phyloP scores from a whole-genome alignment of 2,329 filamentous ascomycete species.

The Calycina herbarum region DNA sequence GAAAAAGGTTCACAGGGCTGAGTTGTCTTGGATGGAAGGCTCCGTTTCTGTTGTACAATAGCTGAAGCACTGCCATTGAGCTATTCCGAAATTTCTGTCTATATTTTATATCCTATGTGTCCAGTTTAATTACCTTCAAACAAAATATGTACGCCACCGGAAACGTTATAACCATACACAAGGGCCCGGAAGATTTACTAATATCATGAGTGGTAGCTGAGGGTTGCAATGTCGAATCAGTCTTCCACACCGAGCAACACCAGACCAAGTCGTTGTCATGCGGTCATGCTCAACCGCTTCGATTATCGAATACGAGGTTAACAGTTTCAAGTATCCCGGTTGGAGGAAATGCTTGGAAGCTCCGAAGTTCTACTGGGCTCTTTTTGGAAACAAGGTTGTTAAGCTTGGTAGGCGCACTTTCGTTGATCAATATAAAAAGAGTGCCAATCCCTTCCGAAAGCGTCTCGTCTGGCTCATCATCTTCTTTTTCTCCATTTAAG shows the following conservation, averaged over 20 bases:
- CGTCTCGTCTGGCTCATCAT: neutral
- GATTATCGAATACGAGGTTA: conserved; percentile 5
- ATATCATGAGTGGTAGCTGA: neutral
- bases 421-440: neutral
- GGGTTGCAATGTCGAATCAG: neutral
- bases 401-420: neutral
- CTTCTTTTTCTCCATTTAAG: neutral
- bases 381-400: neutral
- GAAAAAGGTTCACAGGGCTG: no score
- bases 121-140: neutral
- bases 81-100: no score
- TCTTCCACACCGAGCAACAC: neutral
- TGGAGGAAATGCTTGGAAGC: no score
- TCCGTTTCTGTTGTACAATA: no score
- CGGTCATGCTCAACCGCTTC: neutral
- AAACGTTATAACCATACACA: neutral
- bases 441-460: neutral
- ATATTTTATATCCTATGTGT: no score
- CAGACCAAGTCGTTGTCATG: neutral
- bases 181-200: neutral
- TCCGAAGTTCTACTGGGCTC: neutral
- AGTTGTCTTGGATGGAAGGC: no score
- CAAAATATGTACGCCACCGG: conserved; percentile 3
- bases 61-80: no score
- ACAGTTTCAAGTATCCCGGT: neutral